Base-by-base conservation (phyloP, 805 yeast species). In the Cyberlindnera saturnus region DNA sequence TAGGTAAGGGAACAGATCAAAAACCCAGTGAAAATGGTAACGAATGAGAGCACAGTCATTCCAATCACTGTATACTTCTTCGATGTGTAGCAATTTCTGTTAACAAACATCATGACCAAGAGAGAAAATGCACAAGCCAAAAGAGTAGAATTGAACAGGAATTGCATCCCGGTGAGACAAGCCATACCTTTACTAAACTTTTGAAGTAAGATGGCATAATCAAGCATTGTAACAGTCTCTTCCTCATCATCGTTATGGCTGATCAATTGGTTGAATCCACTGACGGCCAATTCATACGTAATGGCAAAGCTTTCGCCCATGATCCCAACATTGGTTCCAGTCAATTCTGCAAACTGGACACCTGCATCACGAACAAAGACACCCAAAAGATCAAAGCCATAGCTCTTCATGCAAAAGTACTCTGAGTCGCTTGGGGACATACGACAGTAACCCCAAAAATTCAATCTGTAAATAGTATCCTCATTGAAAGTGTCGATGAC, bases 311-410 rank as follows among this genome's bases (percentile, higher is more conserved):
- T 63, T 17, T 67, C 61, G 3, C 75, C 73, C 48, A 71, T 57
- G 10, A 53, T 55, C 3, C 57, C 57, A 5, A 72, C 60, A 48
- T 72, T 65, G 6, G 70, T 65, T 38, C 63, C 62, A 4, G 78
- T 67, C 20, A 70, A 56, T 20, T 56, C 55, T 9, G 70, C 73
- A 34, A 74, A 57, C 48, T 71, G 77, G 3, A 60, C 61, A 4
- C 77, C 79, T 11, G 79, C 65, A 56, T 78, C 83, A 43, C 70
- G 64, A 10, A 76, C 63, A 14, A 76, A 57, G 13, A 71, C 70
- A 7, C 75, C 62, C 8, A 73, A 58, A 14, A 76, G 50, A 53
- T 78, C 81, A 43, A 75, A 55, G 1, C 79, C 80, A 39, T 60
- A 55, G 39, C 69, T 65, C 9, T 51, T 53, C 48, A 63, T 55